Evolutionary conservation across 1,284 basidiomycete species (phyloP), one percentile per base, ranked within the genome.

Genomic region (Puccinia novopanici): DNA sequence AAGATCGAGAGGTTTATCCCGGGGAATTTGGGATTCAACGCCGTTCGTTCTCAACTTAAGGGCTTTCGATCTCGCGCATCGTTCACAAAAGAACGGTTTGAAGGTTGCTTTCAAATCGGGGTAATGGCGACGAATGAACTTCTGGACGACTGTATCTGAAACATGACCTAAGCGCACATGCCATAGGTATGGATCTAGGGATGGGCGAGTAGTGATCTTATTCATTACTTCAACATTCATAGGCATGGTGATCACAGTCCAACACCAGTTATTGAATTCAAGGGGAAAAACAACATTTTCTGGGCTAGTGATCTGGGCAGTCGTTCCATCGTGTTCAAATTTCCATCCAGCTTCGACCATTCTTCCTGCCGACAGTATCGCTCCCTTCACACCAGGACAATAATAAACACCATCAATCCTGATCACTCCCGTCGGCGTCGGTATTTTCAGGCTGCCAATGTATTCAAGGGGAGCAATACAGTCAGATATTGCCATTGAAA

Each of bases 381-480:
- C 1, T 9, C 59, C 59, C 19, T 61, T 61, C 2, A 61, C 17
- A 0, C 17, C 27, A 1, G 40, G 10, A 9, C 27, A 61, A 15
- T 34, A 61, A 15, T 34, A 61, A 0, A 61, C 59, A 3, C 30
- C 2, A 1, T 61, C 57, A 61, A 61, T 27, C 5, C 5, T 1
- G 19, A 61, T 61, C 59, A 15, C 30, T 24, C 59, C 59, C 59
- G n/a, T 61, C 37, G 59, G 59, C 59, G 59, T 61, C 37, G 24
- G 59, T 30, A 61, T 61, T 40, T 12, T 61, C 10, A 61, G 37
- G 2, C 10, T 34, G 17, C 59, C 59, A 61, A 61, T n/a, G 37
- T 30, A 61, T 30, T 34, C 27, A 2, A 61, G 3, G 30, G 37
- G 37, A 30, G 37, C 37, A 34, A 34, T 34, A 40, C 17, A 34